phyloP scores from a whole-genome alignment of 2,329 filamentous ascomycete species.

The Microdochium bolleyi region DNA sequence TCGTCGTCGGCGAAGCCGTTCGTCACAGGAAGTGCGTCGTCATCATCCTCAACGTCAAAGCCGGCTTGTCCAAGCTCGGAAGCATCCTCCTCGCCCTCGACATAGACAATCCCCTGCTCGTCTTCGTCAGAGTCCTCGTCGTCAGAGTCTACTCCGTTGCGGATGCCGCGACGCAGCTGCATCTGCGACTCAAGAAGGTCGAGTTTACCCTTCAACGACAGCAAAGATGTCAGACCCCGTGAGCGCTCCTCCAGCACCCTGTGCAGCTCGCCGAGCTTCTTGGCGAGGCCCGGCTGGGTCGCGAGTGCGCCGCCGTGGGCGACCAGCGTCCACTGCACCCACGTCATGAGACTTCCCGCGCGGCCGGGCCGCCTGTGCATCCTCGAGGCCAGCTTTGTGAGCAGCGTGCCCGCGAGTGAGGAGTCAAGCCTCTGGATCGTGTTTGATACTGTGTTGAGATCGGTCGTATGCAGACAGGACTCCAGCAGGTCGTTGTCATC shows the following conservation, averaged over 20 bases:
- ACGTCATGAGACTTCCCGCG: conserved; percentile 83
- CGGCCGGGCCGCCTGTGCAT: conserved; percentile 82
- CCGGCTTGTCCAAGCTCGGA: conserved; percentile 28
- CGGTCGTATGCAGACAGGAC: conserved; percentile 77
- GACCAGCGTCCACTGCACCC: conserved; percentile 93
- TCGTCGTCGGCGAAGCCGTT: conserved; percentile 48
- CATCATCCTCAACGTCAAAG: conserved; percentile 37
- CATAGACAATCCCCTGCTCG: conserved; percentile 72
- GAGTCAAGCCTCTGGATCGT: conserved; percentile 91
- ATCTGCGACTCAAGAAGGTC: conserved; percentile 92
- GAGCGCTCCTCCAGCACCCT: conserved; percentile 83
- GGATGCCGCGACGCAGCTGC: conserved; percentile 65
- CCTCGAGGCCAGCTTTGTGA: conserved; percentile 78
- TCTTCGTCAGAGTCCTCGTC: conserved; percentile 52
- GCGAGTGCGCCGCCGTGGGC: conserved; percentile 88
- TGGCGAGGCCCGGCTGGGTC: conserved; percentile 74
- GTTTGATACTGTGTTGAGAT: conserved; percentile 69
- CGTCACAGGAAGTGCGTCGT: conserved; percentile 48
- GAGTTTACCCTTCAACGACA: conserved; percentile 88
- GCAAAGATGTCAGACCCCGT: conserved; percentile 69
- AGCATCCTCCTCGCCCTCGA: conserved; percentile 69
- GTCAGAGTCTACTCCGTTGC: conserved; percentile 43
- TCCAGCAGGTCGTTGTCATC: conserved; percentile 87
- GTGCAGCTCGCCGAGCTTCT: conserved; percentile 70
- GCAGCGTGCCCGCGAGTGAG: conserved; percentile 66